Evolutionary conservation across 352 stramenopile genomes (phyloP).

Genomic region (Globisporangium cederbergense): DNA sequence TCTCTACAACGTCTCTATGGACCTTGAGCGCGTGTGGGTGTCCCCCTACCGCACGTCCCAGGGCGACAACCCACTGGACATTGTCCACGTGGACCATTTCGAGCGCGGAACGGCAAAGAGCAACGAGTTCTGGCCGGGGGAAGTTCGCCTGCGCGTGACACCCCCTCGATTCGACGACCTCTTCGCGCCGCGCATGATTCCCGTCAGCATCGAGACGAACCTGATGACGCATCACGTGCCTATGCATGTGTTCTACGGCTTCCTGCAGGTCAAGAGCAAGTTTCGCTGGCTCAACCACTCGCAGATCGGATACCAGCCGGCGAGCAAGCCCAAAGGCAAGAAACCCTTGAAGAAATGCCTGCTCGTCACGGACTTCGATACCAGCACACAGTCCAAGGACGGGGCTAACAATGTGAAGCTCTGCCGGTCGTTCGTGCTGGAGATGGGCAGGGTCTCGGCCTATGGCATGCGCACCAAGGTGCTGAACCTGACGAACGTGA

Average conservation of each 20-base stretch:
- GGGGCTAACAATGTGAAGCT: conserved; percentile 11
- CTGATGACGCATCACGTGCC: conserved; percentile 30
- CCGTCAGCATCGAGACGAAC: conserved; percentile 41
- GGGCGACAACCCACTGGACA: conserved; percentile 7
- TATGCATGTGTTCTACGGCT: conserved; percentile 33
- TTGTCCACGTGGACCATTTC: conserved; percentile 33
- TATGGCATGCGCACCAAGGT: conserved; percentile 24
- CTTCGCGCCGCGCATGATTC: conserved; percentile 18
- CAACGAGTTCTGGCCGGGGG: conserved; percentile 28
- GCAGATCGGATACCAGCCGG: background rate
- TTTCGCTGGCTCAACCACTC: conserved; percentile 20
- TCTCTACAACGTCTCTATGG: conserved; percentile 35
- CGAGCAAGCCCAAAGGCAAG: background rate
- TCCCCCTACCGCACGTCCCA: background rate
- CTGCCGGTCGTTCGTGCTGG: conserved; percentile 40
- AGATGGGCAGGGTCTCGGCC: conserved; percentile 40
- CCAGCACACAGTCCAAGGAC: background rate
- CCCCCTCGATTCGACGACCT: conserved; percentile 6
- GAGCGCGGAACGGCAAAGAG: conserved; percentile 18
- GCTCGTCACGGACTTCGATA: background rate
- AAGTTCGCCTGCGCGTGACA: conserved; percentile 26
- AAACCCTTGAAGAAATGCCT: conserved; percentile 9
- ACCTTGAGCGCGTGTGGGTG: conserved; percentile 45
- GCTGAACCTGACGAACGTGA: conserved; percentile 46
- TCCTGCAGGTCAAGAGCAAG: conserved; percentile 28